Conservation (phyloP, 2,329 filamentous ascomycete genomes). For the Colletotrichum melonis region DNA sequence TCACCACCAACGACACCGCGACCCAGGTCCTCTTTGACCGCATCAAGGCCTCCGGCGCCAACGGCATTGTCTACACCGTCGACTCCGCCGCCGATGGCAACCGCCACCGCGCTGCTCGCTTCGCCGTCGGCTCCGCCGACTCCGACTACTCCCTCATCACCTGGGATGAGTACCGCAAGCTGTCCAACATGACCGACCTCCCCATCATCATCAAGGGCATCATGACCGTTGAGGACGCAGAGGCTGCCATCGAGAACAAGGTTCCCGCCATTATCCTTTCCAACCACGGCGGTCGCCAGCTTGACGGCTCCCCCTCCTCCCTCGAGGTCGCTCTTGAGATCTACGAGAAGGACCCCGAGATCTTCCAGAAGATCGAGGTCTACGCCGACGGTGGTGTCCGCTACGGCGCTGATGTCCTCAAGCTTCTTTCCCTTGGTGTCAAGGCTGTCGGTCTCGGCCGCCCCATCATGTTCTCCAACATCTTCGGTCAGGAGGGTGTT, state of each 20-base stretch:
- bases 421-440: slow-evolving; percentile 56
- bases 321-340: slow-evolving; percentile 54
- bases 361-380: slow-evolving; percentile 53
- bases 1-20: slow-evolving; percentile 46
- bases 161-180: slow-evolving; percentile 51
- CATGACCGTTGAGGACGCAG: slow-evolving; percentile 48
- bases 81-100: slow-evolving; percentile 53
- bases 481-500: slow-evolving; percentile 62
- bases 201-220: slow-evolving; percentile 56
- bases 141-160: slow-evolving; percentile 33
- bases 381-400: slow-evolving; percentile 56
- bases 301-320: slow-evolving; percentile 51
- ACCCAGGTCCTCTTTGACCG: slow-evolving; percentile 45
- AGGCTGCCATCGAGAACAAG: slow-evolving; percentile 46
- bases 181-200: slow-evolving; percentile 49
- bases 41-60: slow-evolving; percentile 47
- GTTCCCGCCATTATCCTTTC: slow-evolving; percentile 52
- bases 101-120: slow-evolving; percentile 54
- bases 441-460: slow-evolving; percentile 59
- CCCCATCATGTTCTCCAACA: slow-evolving; percentile 64
- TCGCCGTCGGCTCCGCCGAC: slow-evolving; percentile 49
- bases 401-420: slow-evolving; percentile 55
- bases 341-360: slow-evolving; percentile 48
- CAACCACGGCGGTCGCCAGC: slow-evolving; percentile 56
- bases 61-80: slow-evolving; percentile 52